A percentile compares a stretch with the other conserved stretches of the same genome.
These are phyloP conservation scores for Fusarium goolgardi DNA, from an alignment of 2,329 filamentous ascomycete genomes.

Conservation along the genomic window DNA sequence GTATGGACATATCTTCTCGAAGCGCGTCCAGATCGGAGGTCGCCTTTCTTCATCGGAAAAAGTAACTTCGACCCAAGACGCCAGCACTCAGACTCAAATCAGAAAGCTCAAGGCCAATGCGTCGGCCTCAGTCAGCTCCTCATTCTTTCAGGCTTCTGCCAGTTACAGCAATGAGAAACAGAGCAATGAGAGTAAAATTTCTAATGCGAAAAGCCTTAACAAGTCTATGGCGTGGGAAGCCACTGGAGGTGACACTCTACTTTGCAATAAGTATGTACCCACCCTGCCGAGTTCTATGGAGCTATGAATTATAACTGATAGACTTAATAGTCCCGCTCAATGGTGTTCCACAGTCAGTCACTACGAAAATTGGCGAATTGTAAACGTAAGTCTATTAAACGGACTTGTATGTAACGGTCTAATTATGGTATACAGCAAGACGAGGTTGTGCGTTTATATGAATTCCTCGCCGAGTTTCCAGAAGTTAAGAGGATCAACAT, in stretches of 20 bases:
- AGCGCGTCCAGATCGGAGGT: not conserved
- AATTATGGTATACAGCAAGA: not conserved
- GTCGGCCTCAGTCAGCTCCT: not conserved
- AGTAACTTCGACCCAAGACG: not conserved
- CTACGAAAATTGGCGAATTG: not conserved
- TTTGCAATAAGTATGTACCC: not conserved
- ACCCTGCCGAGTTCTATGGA: rapidly evolving
- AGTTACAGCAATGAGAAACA: not conserved
- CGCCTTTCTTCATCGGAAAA: not conserved
- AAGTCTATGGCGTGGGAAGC: not conserved
- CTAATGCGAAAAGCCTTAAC: not conserved
- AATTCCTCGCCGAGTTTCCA: not conserved
- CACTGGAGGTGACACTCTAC: not conserved
- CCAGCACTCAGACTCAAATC: not conserved
- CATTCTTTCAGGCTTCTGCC: not conserved
- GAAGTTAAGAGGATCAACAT: too few relatives aligned
- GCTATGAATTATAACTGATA: too few relatives aligned
- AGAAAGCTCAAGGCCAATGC: not conserved
- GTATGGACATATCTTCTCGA: not conserved
- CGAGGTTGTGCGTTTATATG: not conserved
- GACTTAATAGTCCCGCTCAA: not conserved
- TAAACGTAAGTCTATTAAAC: not conserved
- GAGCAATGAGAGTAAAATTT: not conserved
- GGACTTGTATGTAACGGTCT: not conserved
- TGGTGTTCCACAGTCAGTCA: not conserved